Percentiles rank a stretch among this genome's conserved stretches.
These are phyloP conservation scores for Moniliella sp. DNA, from an alignment of 1,284 basidiomycete genomes.

Conservation along the genomic window DNA sequence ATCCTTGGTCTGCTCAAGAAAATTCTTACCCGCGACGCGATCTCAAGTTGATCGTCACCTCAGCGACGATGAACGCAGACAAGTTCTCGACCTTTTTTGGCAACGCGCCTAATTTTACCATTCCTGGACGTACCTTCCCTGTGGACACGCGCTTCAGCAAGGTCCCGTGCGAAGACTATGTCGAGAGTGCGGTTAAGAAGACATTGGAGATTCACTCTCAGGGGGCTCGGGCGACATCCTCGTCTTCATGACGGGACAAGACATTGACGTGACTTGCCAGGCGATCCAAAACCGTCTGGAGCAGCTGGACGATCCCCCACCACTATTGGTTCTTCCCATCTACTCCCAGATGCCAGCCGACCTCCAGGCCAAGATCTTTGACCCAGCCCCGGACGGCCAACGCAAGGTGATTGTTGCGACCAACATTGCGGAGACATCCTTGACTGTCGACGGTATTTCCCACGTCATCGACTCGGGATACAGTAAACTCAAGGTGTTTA, in stretches of 20 bases:
- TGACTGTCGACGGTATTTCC: slow-evolving; percentile 82
- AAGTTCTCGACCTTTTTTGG: slow-evolving; percentile 88
- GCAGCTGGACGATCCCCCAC: slow-evolving; percentile 69
- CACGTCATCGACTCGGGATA: slow-evolving; percentile 91
- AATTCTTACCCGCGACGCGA: slow-evolving; percentile 74
- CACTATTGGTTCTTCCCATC: slow-evolving; percentile 72
- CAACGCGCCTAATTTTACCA: slow-evolving; percentile 77
- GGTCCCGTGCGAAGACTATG: slow-evolving; percentile 94
- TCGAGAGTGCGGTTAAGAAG: slow-evolving; percentile 91
- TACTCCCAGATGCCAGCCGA: slow-evolving; percentile 99
- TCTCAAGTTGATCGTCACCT: slow-evolving; percentile 85
- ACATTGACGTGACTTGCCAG: slow-evolving; percentile 49
- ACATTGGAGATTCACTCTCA: slow-evolving; percentile 85
- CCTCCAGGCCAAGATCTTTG: slow-evolving; percentile 90
- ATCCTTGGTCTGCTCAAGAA: slow-evolving; percentile 84
- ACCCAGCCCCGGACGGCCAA: slow-evolving; percentile 74
- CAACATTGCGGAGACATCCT: slow-evolving; percentile 93
- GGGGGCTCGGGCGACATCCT: slow-evolving; percentile 83
- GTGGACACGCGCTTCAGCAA: slow-evolving; percentile 89
- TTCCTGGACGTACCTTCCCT: slow-evolving; percentile 92
- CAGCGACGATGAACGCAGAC: slow-evolving; percentile 95
- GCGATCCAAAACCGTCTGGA: slow-evolving; percentile 51
- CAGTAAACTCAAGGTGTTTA: slow-evolving; percentile 95
- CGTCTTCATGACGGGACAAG: slow-evolving; percentile 98
- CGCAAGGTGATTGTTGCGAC: slow-evolving; percentile 94